These are phyloP conservation scores for Grosmannia huntii DNA, from an alignment of 2,329 filamentous ascomycete species.

Conservation along the genomic window DNA sequence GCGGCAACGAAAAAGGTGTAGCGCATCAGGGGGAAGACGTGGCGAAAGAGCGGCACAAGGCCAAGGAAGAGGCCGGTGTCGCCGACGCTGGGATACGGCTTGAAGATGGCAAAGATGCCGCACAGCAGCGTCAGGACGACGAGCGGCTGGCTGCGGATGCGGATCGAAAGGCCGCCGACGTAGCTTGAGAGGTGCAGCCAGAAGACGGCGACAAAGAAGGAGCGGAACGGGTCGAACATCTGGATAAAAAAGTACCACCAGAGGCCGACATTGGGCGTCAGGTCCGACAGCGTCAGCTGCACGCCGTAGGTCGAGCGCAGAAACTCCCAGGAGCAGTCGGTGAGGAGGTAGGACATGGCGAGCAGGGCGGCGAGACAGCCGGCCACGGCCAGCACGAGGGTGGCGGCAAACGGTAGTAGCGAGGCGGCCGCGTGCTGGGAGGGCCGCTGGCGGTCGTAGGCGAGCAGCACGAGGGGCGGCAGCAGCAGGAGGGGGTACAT, in stretches of 20 bases:
- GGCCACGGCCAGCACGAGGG: constrained; percentile 39
- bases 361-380: constrained; percentile 50
- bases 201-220: constrained; percentile 95
- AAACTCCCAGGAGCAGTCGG: constrained; percentile 71
- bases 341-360: constrained; percentile 58
- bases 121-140: constrained; percentile 75
- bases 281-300: constrained; percentile 77
- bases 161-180: constrained; percentile 71
- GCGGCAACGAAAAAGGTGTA: constrained; percentile 82
- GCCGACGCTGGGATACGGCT: constrained; percentile 87
- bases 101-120: constrained; percentile 89
- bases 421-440: neutral
- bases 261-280: constrained; percentile 87
- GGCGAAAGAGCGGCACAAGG: constrained; percentile 73
- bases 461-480: constrained; percentile 67
- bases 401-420: constrained; percentile 35
- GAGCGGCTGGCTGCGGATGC: constrained; percentile 73
- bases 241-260: constrained; percentile 99
- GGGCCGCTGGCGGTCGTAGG: constrained; percentile 48
- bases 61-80: constrained; percentile 81
- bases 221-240: constrained; percentile 96
- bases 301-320: constrained; percentile 82
- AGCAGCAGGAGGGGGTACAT: constrained; percentile 84
- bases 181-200: constrained; percentile 92
- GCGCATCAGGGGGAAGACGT: constrained; percentile 84